phyloP scores from a whole-genome alignment of 2,329 filamentous ascomycete species.

The Penicillium thymicola region DNA sequence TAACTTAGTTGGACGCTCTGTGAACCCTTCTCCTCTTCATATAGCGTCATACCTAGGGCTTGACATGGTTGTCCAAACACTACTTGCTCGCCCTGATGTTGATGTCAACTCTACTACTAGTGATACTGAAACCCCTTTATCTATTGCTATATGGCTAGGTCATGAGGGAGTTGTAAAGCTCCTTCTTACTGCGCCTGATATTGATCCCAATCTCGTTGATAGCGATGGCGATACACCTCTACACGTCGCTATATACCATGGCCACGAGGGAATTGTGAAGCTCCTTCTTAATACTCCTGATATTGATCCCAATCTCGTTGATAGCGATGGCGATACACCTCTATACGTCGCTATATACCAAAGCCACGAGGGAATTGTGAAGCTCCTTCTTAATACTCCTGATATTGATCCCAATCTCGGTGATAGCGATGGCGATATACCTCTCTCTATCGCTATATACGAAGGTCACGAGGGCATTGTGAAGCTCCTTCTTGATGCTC shows the following conservation, averaged over 20 bases:
- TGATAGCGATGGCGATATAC: too few species aligned
- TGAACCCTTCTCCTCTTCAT: not conserved
- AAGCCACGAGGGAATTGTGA: too few species aligned
- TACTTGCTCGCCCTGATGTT: not conserved
- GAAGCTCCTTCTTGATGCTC: too few species aligned
- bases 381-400: too few species aligned
- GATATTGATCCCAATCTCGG: too few species aligned
- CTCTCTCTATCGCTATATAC: too few species aligned
- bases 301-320: not conserved
- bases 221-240: not conserved
- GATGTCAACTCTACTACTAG: not conserved
- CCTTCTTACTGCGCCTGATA: not conserved
- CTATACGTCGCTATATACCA: too few species aligned
- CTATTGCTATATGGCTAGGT: not conserved
- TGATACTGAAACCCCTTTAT: not conserved
- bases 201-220: not conserved
- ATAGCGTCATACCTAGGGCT: not conserved
- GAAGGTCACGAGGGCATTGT: rapidly evolving
- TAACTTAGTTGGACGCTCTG: not conserved
- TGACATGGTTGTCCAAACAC: not conserved
- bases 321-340: too few species aligned
- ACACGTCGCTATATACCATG: too few species aligned
- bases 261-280: not conserved
- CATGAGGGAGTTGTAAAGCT: not conserved
- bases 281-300: not conserved